These are phyloP conservation scores for Blastobotrys muscicola DNA, from an alignment of 805 yeast genomes.

Conservation along the genomic window DNA sequence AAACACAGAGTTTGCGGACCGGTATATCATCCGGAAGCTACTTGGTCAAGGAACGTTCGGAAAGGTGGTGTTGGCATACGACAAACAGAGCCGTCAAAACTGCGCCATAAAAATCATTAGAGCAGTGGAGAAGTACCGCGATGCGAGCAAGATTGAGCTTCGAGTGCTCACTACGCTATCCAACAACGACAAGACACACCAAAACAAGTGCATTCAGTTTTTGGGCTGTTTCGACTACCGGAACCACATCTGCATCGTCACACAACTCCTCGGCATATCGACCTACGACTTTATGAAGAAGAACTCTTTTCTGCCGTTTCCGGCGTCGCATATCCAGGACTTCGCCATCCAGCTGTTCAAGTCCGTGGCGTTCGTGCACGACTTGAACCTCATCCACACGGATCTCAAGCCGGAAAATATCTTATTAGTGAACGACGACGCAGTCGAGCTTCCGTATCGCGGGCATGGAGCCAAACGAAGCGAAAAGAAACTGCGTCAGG, in stretches of 20 bases:
- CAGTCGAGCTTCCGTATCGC: no score
- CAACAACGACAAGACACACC: constrained; percentile 56
- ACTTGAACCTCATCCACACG: constrained; percentile 83
- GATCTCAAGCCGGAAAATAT: constrained; percentile 96
- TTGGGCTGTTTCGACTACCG: constrained; percentile 86
- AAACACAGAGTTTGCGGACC: constrained; percentile 40
- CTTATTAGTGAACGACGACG: constrained; percentile 40
- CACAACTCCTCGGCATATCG: constrained; percentile 76
- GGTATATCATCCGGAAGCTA: constrained; percentile 57
- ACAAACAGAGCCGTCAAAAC: constrained; percentile 43
- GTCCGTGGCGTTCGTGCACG: constrained; percentile 84
- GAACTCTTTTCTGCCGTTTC: constrained; percentile 81
- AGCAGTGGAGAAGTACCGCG: constrained; percentile 87
- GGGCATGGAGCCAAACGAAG: not conserved
- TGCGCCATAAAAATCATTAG: constrained; percentile 91
- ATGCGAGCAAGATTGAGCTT: constrained; percentile 88
- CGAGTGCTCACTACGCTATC: constrained; percentile 69
- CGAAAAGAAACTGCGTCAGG: constrained; percentile 29
- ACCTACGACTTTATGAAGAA: constrained; percentile 83
- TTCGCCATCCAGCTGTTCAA: constrained; percentile 77
- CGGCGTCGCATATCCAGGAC: constrained; percentile 86
- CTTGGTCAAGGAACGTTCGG: constrained; percentile 94
- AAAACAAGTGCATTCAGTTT: constrained; percentile 73
- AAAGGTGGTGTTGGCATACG: constrained; percentile 78
- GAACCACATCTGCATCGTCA: constrained; percentile 89